Conservation (phyloP, 2,329 filamentous ascomycete species). For the Sporothrix luriei region DNA sequence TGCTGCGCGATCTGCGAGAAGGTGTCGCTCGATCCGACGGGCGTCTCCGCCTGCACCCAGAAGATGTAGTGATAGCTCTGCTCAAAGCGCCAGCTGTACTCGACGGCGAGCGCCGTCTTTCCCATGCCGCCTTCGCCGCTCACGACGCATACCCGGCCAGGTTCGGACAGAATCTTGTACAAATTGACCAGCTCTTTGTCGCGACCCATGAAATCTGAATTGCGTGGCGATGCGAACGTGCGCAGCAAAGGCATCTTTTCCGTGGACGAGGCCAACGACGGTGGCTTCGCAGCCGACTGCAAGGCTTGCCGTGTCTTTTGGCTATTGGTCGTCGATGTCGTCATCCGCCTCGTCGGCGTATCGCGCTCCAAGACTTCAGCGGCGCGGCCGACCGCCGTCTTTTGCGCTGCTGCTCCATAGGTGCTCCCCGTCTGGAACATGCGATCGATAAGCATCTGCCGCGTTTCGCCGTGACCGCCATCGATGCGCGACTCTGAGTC, state of each 20-base stretch:
- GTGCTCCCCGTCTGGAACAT: constrained; percentile 31
- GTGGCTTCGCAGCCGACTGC: neutral
- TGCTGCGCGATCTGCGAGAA: constrained; percentile 35
- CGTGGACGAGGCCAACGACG: constrained; percentile 27
- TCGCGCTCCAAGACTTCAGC: neutral
- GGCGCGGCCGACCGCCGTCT: neutral
- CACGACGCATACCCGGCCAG: constrained; percentile 34
- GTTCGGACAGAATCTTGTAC: constrained; percentile 36
- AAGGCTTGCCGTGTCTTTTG: constrained; percentile 20
- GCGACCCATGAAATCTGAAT: constrained; percentile 34
- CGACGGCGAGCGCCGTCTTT: constrained; percentile 38
- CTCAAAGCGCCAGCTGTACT: constrained; percentile 38
- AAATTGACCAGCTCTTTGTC: constrained; percentile 34
- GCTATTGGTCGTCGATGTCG: constrained; percentile 21
- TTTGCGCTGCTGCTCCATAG: neutral
- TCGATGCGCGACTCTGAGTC: constrained; percentile 10
- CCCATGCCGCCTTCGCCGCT: constrained; percentile 36
- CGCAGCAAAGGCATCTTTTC: constrained; percentile 33
- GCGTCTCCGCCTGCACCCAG: constrained; percentile 39
- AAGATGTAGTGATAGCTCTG: constrained; percentile 38
- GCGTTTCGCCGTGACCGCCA: constrained; percentile 25
- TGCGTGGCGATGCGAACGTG: constrained; percentile 31
- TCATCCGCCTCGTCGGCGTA: neutral
- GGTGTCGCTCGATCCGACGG: constrained; percentile 33
- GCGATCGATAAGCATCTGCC: constrained; percentile 32